Evolutionary conservation across 768 basidiomycete genomes (phyloP).

Genomic region (Roridomyces roridus): DNA sequence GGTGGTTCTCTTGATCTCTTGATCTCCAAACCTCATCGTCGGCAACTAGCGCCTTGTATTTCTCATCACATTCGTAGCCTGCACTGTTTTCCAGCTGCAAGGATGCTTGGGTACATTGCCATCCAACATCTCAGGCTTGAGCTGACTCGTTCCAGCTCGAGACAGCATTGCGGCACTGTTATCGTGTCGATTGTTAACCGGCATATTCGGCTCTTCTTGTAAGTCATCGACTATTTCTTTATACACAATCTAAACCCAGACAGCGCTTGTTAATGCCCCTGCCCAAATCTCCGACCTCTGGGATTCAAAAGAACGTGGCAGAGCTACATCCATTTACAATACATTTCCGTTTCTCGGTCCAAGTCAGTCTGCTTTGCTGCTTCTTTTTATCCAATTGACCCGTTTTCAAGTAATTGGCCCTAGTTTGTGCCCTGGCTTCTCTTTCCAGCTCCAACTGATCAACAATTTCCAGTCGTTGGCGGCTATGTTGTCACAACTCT

Average conservation of each 20-base stretch:
- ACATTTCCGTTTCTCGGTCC: constrained; percentile 68
- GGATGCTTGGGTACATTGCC: too few relatives aligned
- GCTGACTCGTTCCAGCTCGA: too few relatives aligned
- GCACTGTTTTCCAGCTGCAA: constrained; percentile 59
- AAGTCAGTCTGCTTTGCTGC: constrained; percentile 37
- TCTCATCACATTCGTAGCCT: constrained; percentile 55
- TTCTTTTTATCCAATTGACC: not conserved
- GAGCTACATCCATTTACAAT: constrained; percentile 65
- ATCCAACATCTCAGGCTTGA: too few relatives aligned
- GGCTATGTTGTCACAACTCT: constrained; percentile 63
- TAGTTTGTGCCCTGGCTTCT: too few relatives aligned
- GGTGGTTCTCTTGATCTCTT: constrained; percentile 19
- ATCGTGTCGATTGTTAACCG: constrained; percentile 59
- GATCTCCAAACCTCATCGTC: not conserved
- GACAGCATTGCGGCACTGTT: constrained; percentile 54
- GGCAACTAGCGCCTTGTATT: constrained; percentile 56
- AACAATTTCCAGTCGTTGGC: too few relatives aligned
- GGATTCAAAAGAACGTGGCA: constrained; percentile 61
- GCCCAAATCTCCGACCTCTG: constrained; percentile 66
- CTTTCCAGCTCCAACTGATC: too few relatives aligned
- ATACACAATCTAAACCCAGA: constrained; percentile 9
- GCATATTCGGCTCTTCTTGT: constrained; percentile 65
- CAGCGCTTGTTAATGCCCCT: constrained; percentile 65
- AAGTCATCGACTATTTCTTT: constrained; percentile 25
- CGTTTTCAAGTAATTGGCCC: constrained; percentile 60